phyloP scores from a whole-genome alignment of 192 early-diverging fungal species.

The Physocladia obscura region DNA sequence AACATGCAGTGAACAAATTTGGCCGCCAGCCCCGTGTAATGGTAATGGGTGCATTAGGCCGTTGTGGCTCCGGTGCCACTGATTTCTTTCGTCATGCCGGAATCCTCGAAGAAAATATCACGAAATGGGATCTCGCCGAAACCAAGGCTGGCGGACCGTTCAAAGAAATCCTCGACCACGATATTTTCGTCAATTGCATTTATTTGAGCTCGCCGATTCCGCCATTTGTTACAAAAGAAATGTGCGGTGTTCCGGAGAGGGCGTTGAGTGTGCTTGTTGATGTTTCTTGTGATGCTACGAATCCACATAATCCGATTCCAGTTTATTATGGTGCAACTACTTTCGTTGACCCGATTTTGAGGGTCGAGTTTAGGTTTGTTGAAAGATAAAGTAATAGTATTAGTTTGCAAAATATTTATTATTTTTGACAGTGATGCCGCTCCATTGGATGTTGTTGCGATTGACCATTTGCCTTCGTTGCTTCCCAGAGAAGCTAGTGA shows the following conservation, averaged over 20 bases:
- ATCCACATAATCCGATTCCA: slow-evolving; percentile 96
- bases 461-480: slow-evolving; percentile 95
- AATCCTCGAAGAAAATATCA: slow-evolving; percentile 81
- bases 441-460: slow-evolving; percentile 88
- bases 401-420: slow-evolving; percentile 1
- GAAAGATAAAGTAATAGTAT: not conserved
- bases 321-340: slow-evolving; percentile 91
- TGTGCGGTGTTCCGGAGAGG: slow-evolving; percentile 65
- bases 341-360: slow-evolving; percentile 86
- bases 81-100: slow-evolving; percentile 80
- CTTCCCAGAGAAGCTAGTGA: slow-evolving; percentile 90
- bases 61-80: slow-evolving; percentile 87
- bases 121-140: slow-evolving; percentile 95
- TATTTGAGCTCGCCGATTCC: slow-evolving; percentile 90
- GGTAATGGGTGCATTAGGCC: slow-evolving; percentile 97
- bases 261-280: slow-evolving; percentile 84
- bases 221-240: slow-evolving; percentile 85
- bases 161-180: slow-evolving; percentile 78
- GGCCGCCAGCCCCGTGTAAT: slow-evolving; percentile 77
- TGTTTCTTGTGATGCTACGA: slow-evolving; percentile 95
- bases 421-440: slow-evolving; percentile 48
- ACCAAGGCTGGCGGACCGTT: slow-evolving; percentile 92
- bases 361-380: slow-evolving; percentile 56
- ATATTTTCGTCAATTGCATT: slow-evolving; percentile 99
- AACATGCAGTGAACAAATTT: slow-evolving; percentile 41